These are phyloP conservation scores for Sideroxylon spinosum DNA, from an alignment of 179 eudicot species.

Conservation along the genomic window DNA sequence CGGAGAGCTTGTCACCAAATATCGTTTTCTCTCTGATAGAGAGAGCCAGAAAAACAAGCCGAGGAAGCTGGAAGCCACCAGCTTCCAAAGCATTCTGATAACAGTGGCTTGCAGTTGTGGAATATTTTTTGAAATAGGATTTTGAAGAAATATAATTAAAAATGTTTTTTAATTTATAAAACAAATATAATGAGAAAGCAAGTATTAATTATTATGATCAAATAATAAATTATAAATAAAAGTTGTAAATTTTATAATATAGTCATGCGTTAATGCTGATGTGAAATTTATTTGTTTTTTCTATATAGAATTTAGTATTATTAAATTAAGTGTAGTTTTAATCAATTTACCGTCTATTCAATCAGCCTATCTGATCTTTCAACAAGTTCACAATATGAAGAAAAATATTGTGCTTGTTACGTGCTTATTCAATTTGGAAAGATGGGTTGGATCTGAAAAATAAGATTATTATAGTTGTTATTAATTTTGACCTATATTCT, in stretches of 20 bases:
- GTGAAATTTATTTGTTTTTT: too few relatives aligned
- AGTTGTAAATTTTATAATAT: too few relatives aligned
- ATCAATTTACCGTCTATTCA: too few relatives aligned
- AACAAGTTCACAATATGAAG: not conserved
- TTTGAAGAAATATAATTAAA: slow-evolving; percentile 31
- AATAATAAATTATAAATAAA: too few relatives aligned
- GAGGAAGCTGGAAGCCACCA: slow-evolving; percentile 54
- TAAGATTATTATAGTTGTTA: too few relatives aligned
- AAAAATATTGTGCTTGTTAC: slow-evolving; percentile 11
- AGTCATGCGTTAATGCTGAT: too few relatives aligned
- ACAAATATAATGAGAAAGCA: not conserved
- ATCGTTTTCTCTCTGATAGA: slow-evolving; percentile 48
- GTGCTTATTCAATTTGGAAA: not conserved
- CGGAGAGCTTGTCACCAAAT: slow-evolving; percentile 43
- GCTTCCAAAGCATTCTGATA: slow-evolving; percentile 51
- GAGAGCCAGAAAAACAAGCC: slow-evolving; percentile 60
- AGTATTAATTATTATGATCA: too few relatives aligned
- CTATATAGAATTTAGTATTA: too few relatives aligned
- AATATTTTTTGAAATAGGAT: slow-evolving; percentile 38
- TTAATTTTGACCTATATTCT: too few relatives aligned
- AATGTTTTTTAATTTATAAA: not conserved
- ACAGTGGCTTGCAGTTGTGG: slow-evolving; percentile 38
- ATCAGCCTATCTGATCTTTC: not conserved
- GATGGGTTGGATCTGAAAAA: too few relatives aligned
- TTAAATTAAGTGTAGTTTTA: too few relatives aligned